Percentiles rank a stretch among this genome's conserved stretches.
phyloP scores from a whole-genome alignment of 176 grass and related monocot genomes.

The Zoysia japonica region DNA sequence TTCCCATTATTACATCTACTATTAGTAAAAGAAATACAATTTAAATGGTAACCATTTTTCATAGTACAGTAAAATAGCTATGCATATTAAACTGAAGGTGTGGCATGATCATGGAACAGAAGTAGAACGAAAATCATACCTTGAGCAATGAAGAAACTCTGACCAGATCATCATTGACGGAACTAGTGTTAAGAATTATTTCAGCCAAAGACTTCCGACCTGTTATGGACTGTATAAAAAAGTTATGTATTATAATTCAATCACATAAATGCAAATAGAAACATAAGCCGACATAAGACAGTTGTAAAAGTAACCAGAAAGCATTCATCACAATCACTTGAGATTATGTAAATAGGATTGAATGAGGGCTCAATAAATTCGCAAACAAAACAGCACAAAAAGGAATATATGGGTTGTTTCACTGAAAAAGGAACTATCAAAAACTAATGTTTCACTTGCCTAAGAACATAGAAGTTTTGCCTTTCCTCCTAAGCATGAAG shows the following conservation, averaged over 20 bases:
- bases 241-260: slow-evolving; percentile 31
- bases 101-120: neutral
- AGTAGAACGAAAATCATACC: slow-evolving; percentile 40
- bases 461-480: slow-evolving; percentile 9
- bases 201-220: slow-evolving; percentile 84
- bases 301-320: neutral
- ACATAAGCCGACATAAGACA: neutral
- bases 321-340: neutral
- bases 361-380: neutral
- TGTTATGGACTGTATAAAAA: slow-evolving; percentile 81
- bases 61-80: neutral
- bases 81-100: neutral
- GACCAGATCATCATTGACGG: slow-evolving; percentile 35
- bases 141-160: slow-evolving; percentile 71
- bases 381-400: neutral
- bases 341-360: neutral
- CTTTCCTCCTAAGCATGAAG: slow-evolving; percentile 32
- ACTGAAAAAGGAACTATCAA: neutral
- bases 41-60: slow-evolving; percentile 13
- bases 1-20: too few species aligned
- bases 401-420: neutral
- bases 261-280: neutral
- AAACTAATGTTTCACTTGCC: slow-evolving; percentile 24
- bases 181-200: slow-evolving; percentile 65
- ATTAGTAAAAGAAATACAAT: neutral